Percentiles rank a stretch among this genome's conserved stretches.
These are phyloP conservation scores for Debaryomycetaceae sp. DNA, from an alignment of 1,139 yeast species.

Conservation along the genomic window DNA sequence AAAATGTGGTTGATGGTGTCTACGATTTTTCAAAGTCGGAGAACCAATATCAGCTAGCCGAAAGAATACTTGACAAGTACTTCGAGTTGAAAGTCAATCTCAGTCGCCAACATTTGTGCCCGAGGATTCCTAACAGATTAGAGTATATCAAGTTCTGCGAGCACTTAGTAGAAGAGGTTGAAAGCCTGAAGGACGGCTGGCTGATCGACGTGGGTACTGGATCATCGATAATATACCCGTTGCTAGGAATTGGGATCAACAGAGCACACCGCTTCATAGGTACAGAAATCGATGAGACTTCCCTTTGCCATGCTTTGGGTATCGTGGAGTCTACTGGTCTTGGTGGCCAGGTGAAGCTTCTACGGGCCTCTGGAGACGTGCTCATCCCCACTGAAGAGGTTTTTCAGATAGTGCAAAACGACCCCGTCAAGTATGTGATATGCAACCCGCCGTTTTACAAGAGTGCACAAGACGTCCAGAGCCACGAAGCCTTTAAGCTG, in stretches of 20 bases:
- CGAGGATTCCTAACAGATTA: conserved; percentile 17
- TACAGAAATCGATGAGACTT: conserved; percentile 14
- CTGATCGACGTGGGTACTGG: conserved; percentile 22
- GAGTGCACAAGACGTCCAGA: conserved; percentile 8
- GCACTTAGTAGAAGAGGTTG: conserved; percentile 1
- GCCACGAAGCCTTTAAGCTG: conserved; percentile 8
- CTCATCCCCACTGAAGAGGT: background rate
- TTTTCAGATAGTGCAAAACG: background rate
- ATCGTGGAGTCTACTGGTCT: background rate
- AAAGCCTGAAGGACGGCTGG: conserved; percentile 5
- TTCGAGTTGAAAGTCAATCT: conserved; percentile 10
- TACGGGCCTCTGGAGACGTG: background rate
- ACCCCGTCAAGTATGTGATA: conserved; percentile 11
- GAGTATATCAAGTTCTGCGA: conserved; percentile 14
- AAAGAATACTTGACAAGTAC: conserved; percentile 12
- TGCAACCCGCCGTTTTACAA: conserved; percentile 23
- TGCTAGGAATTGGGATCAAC: conserved; percentile 7
- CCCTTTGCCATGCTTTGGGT: conserved; percentile 9
- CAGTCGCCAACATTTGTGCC: conserved; percentile 15
- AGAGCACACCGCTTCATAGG: conserved; percentile 7
- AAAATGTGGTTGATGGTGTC: conserved; percentile 1
- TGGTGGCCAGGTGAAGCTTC: background rate
- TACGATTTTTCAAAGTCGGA: conserved; percentile 12
- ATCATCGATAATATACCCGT: conserved; percentile 17
- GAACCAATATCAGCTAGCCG: conserved; percentile 15